Evolutionary conservation across 1,284 basidiomycete genomes (phyloP).

Genomic region (Sanguinoderma infundibulare): DNA sequence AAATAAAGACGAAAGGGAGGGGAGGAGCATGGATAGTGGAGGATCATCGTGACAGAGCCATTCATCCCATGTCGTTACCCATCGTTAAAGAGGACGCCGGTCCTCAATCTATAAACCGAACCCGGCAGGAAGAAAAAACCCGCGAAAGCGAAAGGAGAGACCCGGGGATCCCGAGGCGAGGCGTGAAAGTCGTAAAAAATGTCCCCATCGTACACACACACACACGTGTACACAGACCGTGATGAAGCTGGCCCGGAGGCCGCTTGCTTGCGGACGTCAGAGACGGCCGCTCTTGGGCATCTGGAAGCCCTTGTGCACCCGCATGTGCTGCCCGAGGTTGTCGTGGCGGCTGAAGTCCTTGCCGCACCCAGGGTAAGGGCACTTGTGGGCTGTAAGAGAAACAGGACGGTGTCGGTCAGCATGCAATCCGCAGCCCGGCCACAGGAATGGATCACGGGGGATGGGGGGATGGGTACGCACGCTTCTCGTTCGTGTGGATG

Average conservation of each 20-base stretch:
- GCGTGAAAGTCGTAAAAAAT: slow-evolving; percentile 3
- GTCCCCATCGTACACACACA: background rate
- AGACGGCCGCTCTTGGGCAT: slow-evolving; percentile 25
- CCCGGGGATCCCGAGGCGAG: background rate
- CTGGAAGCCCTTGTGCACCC: slow-evolving; percentile 66
- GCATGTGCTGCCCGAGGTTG: slow-evolving; percentile 82
- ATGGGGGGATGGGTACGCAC: slow-evolving; percentile 46
- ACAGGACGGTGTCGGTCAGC: background rate
- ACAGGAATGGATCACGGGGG: slow-evolving; percentile 13
- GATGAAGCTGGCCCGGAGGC: too few species aligned
- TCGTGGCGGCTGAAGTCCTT: slow-evolving; percentile 87
- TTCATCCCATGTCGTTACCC: slow-evolving; percentile 9
- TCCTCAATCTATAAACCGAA: slow-evolving; percentile 22
- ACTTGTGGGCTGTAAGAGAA: slow-evolving; percentile 69
- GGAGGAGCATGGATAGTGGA: background rate
- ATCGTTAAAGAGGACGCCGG: slow-evolving; percentile 14
- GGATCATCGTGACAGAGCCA: background rate
- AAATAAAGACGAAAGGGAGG: background rate
- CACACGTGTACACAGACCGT: too few species aligned
- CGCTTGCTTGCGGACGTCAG: background rate
- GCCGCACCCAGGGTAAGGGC: slow-evolving; percentile 75
- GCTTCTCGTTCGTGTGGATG: slow-evolving; percentile 84
- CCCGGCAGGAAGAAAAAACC: too few species aligned
- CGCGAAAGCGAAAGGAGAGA: background rate
- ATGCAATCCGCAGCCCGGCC: slow-evolving; percentile 3